Evolutionary conservation across 1,139 yeast genomes (phyloP), one percentile per base, ranked within the genome.

Genomic region (Geotrichum macrosporum): DNA sequence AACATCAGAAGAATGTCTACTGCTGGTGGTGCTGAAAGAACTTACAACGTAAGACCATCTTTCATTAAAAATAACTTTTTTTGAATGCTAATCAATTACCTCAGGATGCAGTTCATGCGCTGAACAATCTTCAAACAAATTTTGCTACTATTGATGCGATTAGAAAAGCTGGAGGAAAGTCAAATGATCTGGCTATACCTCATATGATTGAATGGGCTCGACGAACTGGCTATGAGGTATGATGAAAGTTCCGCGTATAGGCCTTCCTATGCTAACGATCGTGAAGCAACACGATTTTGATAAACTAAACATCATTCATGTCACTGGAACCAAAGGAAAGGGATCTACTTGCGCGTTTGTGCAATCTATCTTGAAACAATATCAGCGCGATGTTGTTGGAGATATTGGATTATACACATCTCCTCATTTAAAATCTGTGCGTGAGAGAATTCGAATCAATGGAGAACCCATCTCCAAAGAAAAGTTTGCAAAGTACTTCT

Each of bases 261-360:
- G 26, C 44, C 30, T 8, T 31, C 22, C 22, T 22, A 31, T 36
- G 26, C 24, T n/a, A 3, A 3, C 15, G n/a, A 75, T 81, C 1
- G 57, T 66, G 13, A 13, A 45, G 43, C 47, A 44, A 34, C 18
- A 42, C 3, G 95, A 84, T 53, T 80, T 86, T 61, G 78, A 88
- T 65, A 74, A 68, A 50, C 67, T 94, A 59, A 88, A 89, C 57
- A 75, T 88, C 3, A 76, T 94, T 41, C 98, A 94, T 61, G 84
- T 94, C 30, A 89, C 99, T 0, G 99, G 99, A 21, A 94, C 99
- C 1, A 94, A 94, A 65, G 99, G 99, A 10, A 94, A 94, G 68
- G 99, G 99, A 1, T 88, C 96, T 1, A 89, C 97, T 0, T 92
- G 96, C 68, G 96, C 98, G 0, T 94, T 94, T 63, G 78, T 89